A percentile compares a stretch with the other conserved stretches of the same genome.
These are phyloP conservation scores for Gastrolobium bilobum DNA, from an alignment of 306 rosid species.

Conservation along the genomic window DNA sequence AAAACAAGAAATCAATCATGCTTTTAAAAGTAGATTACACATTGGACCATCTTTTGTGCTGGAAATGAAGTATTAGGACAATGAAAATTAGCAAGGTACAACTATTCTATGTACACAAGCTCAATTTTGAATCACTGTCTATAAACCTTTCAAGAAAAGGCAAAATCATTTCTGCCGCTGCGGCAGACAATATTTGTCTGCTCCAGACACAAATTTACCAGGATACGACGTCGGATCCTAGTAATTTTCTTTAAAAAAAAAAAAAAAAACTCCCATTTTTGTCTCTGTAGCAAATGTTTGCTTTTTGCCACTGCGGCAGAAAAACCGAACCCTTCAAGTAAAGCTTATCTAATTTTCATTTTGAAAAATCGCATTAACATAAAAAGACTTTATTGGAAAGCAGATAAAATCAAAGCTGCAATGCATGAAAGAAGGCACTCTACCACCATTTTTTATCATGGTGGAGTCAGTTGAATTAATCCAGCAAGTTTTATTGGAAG, in stretches of 20 bases:
- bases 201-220: too few relatives aligned
- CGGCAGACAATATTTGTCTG: too few relatives aligned
- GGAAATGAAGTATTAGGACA: constrained; percentile 16
- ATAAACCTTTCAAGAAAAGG: not conserved
- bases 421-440: constrained; percentile 17
- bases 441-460: constrained; percentile 17
- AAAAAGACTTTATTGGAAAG: not conserved
- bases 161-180: too few relatives aligned
- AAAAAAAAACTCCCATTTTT: too few relatives aligned
- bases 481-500: not conserved
- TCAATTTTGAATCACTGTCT: constrained; percentile 1
- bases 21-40: not conserved
- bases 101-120: not conserved
- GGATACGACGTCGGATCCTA: too few relatives aligned
- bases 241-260: too few relatives aligned
- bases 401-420: constrained; percentile 25
- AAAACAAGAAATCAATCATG: not conserved
- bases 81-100: not conserved
- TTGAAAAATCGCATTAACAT: not conserved
- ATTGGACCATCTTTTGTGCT: constrained; percentile 21
- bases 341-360: constrained; percentile 12
- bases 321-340: not conserved
- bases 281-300: too few relatives aligned
- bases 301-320: too few relatives aligned
- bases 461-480: not conserved